These are phyloP conservation scores for Isoetes taiwanensis DNA, from an alignment of 75 land plant species.

Conservation along the genomic window DNA sequence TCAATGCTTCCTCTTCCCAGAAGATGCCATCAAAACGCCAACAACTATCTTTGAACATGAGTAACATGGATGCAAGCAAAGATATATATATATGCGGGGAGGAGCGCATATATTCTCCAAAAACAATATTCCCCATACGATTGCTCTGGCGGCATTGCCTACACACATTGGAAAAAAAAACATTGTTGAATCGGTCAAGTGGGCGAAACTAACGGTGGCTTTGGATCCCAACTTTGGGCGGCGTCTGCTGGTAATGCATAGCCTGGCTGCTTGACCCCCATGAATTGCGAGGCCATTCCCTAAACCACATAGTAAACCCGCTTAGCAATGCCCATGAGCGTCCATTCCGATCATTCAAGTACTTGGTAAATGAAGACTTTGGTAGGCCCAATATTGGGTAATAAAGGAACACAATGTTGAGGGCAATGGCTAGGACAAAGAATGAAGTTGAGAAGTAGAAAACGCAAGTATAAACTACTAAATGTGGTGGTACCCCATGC, in stretches of 20 bases:
- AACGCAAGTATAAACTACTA: conserved; percentile 87
- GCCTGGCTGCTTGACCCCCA: conserved; percentile 99
- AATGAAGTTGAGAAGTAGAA: conserved; percentile 78
- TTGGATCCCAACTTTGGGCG: conserved; percentile 78
- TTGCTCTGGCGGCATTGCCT: conserved; percentile 93
- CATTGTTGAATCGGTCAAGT: background rate
- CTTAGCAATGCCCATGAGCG: conserved; percentile 76
- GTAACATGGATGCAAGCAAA: conserved; percentile 68
- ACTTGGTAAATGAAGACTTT: conserved; percentile 58
- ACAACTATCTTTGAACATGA: conserved; percentile 82
- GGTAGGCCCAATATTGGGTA: conserved; percentile 55
- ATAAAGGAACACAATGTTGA: conserved; percentile 71
- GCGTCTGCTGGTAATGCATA: conserved; percentile 99
- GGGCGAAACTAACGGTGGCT: no score
- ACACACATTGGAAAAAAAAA: background rate
- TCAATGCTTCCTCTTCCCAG: conserved; percentile 62
- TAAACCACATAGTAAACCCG: conserved; percentile 83
- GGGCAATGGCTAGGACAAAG: conserved; percentile 46
- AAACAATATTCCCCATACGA: conserved; percentile 84
- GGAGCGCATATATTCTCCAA: conserved; percentile 80
- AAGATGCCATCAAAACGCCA: conserved; percentile 69
- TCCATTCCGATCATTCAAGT: conserved; percentile 67
- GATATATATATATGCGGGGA: conserved; percentile 59
- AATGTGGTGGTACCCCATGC: conserved; percentile 64
- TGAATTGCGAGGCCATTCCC: conserved; percentile 97